Base-by-base conservation (phyloP, 208 protist genomes). In the Naegleria lovaniensis region DNA sequence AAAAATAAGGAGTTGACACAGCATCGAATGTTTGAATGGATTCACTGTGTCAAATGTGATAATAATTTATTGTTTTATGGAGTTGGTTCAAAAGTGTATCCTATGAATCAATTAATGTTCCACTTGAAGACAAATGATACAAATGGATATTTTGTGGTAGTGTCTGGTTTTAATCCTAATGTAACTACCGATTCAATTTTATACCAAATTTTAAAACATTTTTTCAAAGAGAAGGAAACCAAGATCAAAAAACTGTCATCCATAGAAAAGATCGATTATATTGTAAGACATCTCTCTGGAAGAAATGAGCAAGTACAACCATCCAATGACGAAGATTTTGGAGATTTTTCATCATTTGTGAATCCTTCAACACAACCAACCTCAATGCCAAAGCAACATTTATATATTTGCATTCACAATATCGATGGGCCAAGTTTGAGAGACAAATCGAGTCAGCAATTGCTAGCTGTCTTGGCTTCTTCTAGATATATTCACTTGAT, bases 11-110 rank as follows among this genome's bases (percentile, higher is more conserved):
- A 67, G 11, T 19, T 67, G 1, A 29, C 22, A 67, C 22, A 29
- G 13, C 0, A 67, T 1, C 2, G 55, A 67, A 29, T 67, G 55
- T 29, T 22, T 67, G 55, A 67, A 67, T 67, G 55, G 55, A 67
- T 67, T 15, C 55, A 67, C 2, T 67, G 55, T 67, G 11, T 67
- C 2, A 67, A 13, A 67, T 67, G 55, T 67, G 55, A 67, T 19
- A 67, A 67, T 67, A 67, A 67, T 67, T 67, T 67, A 67, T 67
- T 67, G 19, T 67, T 67, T 67, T 67, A 67, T 67, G 55, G 55
- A 67, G 11, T 67, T 29, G 55, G 55, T 22, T 67, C 55, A 67
- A 67, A 67, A 29, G 19, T 67, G 3, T 29, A 67, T 67, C 6
- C 55, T 29, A 2, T 67, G 55, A 67, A 67, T 67, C 55, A 67